Evolutionary conservation across 2,329 filamentous ascomycete species (phyloP).

Genomic region (Zasmidium cellare): DNA sequence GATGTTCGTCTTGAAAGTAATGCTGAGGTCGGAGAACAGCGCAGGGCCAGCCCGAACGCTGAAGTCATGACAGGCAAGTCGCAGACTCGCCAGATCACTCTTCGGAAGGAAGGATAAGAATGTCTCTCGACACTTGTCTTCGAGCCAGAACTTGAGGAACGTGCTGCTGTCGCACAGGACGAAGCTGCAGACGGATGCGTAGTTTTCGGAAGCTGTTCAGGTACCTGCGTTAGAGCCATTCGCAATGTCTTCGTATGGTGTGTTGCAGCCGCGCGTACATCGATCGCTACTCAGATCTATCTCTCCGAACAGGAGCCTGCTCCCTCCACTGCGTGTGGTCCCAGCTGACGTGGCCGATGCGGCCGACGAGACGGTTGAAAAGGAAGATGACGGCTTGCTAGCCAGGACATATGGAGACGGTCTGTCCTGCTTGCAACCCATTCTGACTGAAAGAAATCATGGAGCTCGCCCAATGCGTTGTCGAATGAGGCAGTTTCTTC

Average conservation of each 20-base stretch:
- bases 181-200: conserved; percentile 50
- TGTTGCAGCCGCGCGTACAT: conserved; percentile 30
- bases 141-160: conserved; percentile 52
- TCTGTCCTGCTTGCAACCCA: conserved; percentile 31
- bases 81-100: conserved; percentile 51
- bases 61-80: conserved; percentile 69
- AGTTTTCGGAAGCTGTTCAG: conserved; percentile 43
- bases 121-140: conserved; percentile 47
- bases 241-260: conserved; percentile 5
- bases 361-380: conserved; percentile 33
- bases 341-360: conserved; percentile 36
- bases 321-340: conserved; percentile 38
- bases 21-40: conserved; percentile 67
- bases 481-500: not conserved
- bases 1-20: conserved; percentile 71
- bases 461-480: conserved; percentile 14
- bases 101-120: conserved; percentile 44
- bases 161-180: conserved; percentile 50
- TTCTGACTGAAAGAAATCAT: conserved; percentile 24
- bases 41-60: conserved; percentile 68
- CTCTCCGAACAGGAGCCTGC: conserved; percentile 49
- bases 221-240: conserved; percentile 20
- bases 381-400: conserved; percentile 35
- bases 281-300: conserved; percentile 46
- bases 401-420: conserved; percentile 27